Evolutionary conservation across 805 yeast genomes (phyloP).

Genomic region (Kodamaea hsintzibuensis): DNA sequence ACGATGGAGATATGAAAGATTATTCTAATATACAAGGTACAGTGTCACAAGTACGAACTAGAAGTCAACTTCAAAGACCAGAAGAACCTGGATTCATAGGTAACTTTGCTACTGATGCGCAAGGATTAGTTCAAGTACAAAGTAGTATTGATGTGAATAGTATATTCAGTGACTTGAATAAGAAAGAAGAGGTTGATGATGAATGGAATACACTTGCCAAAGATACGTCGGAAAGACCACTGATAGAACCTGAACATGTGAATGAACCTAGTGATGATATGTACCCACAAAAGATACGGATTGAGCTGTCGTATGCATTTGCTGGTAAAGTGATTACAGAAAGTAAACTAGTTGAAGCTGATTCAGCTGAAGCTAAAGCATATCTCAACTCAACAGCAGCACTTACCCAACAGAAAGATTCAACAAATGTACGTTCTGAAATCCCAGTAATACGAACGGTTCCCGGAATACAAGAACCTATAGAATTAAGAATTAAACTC

Average conservation of each 20-base stretch:
- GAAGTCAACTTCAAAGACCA: conserved; percentile 52
- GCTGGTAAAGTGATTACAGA: conserved; percentile 85
- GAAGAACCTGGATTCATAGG: conserved; percentile 10
- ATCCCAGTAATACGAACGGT: conserved; percentile 37
- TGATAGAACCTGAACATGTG: conserved; percentile 1
- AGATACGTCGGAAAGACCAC: conserved; percentile 5
- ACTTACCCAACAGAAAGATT: conserved; percentile 16
- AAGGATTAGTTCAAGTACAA: conserved; percentile 14
- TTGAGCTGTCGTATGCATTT: conserved; percentile 77
- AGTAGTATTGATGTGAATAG: conserved; percentile 31
- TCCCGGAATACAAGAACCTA: conserved; percentile 31
- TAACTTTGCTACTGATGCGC: conserved; percentile 18
- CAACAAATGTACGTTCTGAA: conserved; percentile 22
- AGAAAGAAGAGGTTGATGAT: conserved; percentile 6
- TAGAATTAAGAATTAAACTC: conserved; percentile 52
- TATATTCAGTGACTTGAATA: conserved; percentile 29
- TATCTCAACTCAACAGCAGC: conserved; percentile 59
- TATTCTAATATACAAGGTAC: conserved; percentile 56
- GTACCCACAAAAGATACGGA: conserved; percentile 58
- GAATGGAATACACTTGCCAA: conserved; percentile 15
- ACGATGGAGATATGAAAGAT: conserved; percentile 22
- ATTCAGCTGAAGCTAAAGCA: conserved; percentile 87
- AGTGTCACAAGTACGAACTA: conserved; percentile 64
- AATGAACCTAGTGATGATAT: conserved; percentile 3
- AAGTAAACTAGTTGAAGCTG: conserved; percentile 70